Percentiles rank a stretch among this genome's conserved stretches.
Conservation (phyloP, 257 asterid genomes). For the Solanum lignicaule region DNA sequence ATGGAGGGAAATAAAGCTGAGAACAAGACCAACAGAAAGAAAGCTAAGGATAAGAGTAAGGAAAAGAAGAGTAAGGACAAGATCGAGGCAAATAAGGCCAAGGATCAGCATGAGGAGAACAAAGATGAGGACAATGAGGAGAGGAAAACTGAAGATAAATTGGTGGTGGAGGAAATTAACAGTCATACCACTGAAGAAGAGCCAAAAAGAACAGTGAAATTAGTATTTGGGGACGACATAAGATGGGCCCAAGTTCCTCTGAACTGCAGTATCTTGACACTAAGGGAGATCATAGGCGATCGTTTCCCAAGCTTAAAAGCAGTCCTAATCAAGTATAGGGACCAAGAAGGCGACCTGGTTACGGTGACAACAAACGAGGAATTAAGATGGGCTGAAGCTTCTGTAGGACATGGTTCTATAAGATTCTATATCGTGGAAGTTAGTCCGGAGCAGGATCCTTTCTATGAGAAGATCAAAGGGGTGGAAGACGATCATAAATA, state of each 20-base stretch:
- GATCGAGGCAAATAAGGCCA: not conserved
- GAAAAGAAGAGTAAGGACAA: not conserved
- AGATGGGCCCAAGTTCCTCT: conserved; percentile 73
- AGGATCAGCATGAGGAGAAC: not conserved
- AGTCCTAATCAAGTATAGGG: conserved; percentile 67
- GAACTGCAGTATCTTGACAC: conserved; percentile 41
- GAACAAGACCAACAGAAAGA: conserved; percentile 1
- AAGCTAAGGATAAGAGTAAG: conserved; percentile 1
- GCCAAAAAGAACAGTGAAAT: conserved; percentile 41
- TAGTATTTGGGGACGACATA: conserved; percentile 79
- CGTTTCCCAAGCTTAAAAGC: conserved; percentile 47
- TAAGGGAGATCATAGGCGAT: conserved; percentile 47
- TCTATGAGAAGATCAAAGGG: conserved; percentile 23
- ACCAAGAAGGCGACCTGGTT: conserved; percentile 81
- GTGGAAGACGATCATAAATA: conserved; percentile 5
- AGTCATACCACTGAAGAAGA: conserved; percentile 30
- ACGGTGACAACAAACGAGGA: conserved; percentile 75
- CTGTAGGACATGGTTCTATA: conserved; percentile 43
- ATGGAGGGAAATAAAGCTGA: conserved; percentile 11
- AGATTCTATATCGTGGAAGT: conserved; percentile 64
- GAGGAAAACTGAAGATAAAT: conserved; percentile 14
- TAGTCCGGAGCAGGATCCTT: conserved; percentile 58
- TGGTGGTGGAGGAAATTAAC: conserved; percentile 55
- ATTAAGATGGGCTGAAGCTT: conserved; percentile 75
- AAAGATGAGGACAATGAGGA: conserved; percentile 11